Evolutionary conservation across 495 filamentous ascomycete genomes (phyloP), one percentile per base, ranked within the genome.

Genomic region (Hypoxylon fragiforme): DNA sequence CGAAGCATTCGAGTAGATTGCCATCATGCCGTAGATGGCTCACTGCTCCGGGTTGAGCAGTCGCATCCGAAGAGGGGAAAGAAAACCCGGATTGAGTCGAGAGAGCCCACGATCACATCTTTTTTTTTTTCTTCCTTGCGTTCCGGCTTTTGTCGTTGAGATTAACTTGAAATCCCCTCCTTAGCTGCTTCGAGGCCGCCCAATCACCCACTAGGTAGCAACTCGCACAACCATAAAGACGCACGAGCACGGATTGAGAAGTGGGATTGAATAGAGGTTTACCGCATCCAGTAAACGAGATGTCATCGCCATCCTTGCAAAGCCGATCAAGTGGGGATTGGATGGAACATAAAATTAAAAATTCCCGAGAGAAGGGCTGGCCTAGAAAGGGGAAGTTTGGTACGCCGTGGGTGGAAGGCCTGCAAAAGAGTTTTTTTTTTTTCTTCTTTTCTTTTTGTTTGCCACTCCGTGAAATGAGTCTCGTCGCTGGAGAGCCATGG

Each of bases 281-380:
- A 37, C 50, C 41, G 2, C 7, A 52, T 48, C 21, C n/a, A 31
- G 57, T 18, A 51, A 61, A 50, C 20, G 42, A 61, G n/a, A n/a
- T n/a, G n/a, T n/a, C n/a, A 40, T 44, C 39, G 41, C 34, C 36
- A 55, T 44, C 40, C 46, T 18, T 48, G 46, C 19, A 30, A n/a
- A 39, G 41, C 32, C 45, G 51, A 56, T 56, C 57, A 48, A 34
- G 52, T 62, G 52, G 58, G 44, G 52, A 38, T 44, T 15, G 37
- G 32, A 62, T 62, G 58, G 43, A 56, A 56, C 52, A 44, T 62
- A 62, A 62, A 57, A 56, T 62, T 56, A 52, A 56, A 56, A 57
- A 56, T 56, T 52, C 39, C 58, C 58, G 58, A 62, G 56, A 56
- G 52, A 52, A 62, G 52, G n/a, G 47, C 41, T 56, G 58, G 51